Conservation (phyloP, 768 basidiomycete genomes). For the Xerocomellus dryophilus region DNA sequence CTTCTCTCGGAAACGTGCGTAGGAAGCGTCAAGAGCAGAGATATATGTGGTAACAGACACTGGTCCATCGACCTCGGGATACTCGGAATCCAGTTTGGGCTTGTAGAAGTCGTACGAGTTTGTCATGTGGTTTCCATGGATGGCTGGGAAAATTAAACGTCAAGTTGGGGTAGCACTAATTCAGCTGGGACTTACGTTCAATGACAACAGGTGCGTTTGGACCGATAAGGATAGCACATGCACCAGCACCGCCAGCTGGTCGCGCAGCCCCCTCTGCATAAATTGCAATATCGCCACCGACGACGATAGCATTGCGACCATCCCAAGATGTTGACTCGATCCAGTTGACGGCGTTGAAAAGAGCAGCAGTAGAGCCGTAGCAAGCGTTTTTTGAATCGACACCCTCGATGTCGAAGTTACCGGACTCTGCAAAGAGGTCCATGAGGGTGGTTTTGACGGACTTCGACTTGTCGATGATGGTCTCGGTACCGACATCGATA, state of each 20-base stretch:
- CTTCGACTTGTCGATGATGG: slow-evolving; percentile 99
- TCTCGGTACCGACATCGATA: slow-evolving; percentile 97
- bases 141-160: slow-evolving; percentile 49
- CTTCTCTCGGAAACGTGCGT: slow-evolving; percentile 82
- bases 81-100: slow-evolving; percentile 91
- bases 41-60: slow-evolving; percentile 95
- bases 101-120: slow-evolving; percentile 99
- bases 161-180: slow-evolving; percentile 2
- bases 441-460: slow-evolving; percentile 97
- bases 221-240: slow-evolving; percentile 91
- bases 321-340: slow-evolving; percentile 96
- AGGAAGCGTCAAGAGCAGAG: slow-evolving; percentile 87
- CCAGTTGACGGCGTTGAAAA: slow-evolving; percentile 99
- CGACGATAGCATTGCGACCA: slow-evolving; percentile 95
- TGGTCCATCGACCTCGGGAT: slow-evolving; percentile 96
- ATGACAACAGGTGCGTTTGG: slow-evolving; percentile 93
- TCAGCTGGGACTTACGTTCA: slow-evolving; percentile 68
- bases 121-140: slow-evolving; percentile 95
- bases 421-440: slow-evolving; percentile 92
- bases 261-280: slow-evolving; percentile 95
- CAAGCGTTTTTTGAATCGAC: slow-evolving; percentile 99
- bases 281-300: slow-evolving; percentile 95
- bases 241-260: slow-evolving; percentile 96
- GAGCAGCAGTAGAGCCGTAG: slow-evolving; percentile 96
- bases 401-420: slow-evolving; percentile 97